Evolutionary conservation across 192 early-diverging fungal genomes (phyloP).

Genomic region (Coemansia sp.): DNA sequence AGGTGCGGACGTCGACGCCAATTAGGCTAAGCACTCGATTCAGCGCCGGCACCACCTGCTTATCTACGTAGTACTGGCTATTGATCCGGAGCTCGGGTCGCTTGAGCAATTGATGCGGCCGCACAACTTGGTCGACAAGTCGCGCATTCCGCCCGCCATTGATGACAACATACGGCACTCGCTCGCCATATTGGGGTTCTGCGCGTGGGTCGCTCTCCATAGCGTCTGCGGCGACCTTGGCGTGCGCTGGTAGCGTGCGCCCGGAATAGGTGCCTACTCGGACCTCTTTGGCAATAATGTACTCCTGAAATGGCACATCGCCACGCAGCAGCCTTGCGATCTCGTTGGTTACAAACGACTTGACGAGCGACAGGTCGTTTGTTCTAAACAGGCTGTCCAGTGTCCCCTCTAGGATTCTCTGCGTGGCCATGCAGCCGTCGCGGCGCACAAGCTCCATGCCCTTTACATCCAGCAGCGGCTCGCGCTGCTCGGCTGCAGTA

Average conservation of each 20-base stretch:
- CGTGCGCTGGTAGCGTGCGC: conserved; percentile 68
- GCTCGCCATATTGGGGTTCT: conserved; percentile 86
- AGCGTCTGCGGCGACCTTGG: conserved; percentile 64
- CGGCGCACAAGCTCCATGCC: conserved; percentile 94
- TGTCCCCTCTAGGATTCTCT: conserved; percentile 76
- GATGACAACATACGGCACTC: conserved; percentile 89
- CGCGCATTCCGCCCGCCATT: conserved; percentile 66
- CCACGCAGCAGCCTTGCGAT: conserved; percentile 73
- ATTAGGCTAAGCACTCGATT: conserved; percentile 78
- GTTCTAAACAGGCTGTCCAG: conserved; percentile 82
- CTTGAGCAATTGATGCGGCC: conserved; percentile 65
- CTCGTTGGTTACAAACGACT: conserved; percentile 71
- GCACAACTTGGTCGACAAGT: conserved; percentile 73
- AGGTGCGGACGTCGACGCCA: conserved; percentile 61
- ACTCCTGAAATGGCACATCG: conserved; percentile 71
- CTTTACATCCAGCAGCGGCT: conserved; percentile 89
- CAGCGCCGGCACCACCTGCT: conserved; percentile 83
- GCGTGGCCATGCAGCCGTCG: conserved; percentile 80
- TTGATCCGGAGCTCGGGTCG: conserved; percentile 72
- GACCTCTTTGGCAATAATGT: conserved; percentile 91
- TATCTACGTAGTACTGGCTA: conserved; percentile 82
- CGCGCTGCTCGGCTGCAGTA: conserved; percentile 62
- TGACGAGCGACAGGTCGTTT: conserved; percentile 81
- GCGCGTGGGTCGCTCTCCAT: conserved; percentile 74
- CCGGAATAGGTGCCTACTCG: conserved; percentile 75